Percentiles rank a stretch among this genome's conserved stretches.
Evolutionary conservation across 371 early-diverging fungal species (phyloP).

Genomic region (Dichotomocladium elegans): DNA sequence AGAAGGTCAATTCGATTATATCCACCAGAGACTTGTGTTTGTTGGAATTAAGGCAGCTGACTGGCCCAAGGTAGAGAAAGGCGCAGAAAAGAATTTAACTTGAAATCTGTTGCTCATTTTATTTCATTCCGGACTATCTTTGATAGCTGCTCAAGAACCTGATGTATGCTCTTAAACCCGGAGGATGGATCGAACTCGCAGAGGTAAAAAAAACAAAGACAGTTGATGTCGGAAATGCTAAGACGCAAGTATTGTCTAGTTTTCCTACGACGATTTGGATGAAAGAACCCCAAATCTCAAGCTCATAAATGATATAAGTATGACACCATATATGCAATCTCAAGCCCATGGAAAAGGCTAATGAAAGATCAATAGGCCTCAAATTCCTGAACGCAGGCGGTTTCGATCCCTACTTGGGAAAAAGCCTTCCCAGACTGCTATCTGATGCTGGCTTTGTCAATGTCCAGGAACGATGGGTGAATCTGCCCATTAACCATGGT

Average conservation of each 20-base stretch:
- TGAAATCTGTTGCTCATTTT: too few relatives aligned
- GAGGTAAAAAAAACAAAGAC: slow-evolving; percentile 5
- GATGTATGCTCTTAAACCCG: slow-evolving; percentile 9
- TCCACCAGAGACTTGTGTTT: slow-evolving; percentile 41
- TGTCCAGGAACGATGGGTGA: neutral
- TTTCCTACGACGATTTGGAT: neutral
- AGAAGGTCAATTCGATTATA: slow-evolving; percentile 48
- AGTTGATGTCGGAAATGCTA: neutral
- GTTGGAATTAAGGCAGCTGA: slow-evolving; percentile 5
- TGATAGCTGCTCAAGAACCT: slow-evolving; percentile 7
- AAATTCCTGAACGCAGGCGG: too few relatives aligned
- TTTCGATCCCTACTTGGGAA: too few relatives aligned
- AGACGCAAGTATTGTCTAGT: too few relatives aligned
- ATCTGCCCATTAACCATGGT: slow-evolving; percentile 12
- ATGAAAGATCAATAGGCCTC: neutral
- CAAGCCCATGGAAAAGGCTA: neutral
- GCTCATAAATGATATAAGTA: neutral
- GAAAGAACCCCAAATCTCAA: neutral
- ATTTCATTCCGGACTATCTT: too few relatives aligned
- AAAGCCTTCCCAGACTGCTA: too few relatives aligned
- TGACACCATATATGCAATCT: neutral
- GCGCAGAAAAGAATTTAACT: neutral
- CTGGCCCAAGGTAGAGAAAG: neutral
- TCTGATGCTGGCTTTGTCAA: neutral
- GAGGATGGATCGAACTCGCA: slow-evolving; percentile 17